phyloP scores from a whole-genome alignment of 345 rosid species.

The Pistacia integerrima region DNA sequence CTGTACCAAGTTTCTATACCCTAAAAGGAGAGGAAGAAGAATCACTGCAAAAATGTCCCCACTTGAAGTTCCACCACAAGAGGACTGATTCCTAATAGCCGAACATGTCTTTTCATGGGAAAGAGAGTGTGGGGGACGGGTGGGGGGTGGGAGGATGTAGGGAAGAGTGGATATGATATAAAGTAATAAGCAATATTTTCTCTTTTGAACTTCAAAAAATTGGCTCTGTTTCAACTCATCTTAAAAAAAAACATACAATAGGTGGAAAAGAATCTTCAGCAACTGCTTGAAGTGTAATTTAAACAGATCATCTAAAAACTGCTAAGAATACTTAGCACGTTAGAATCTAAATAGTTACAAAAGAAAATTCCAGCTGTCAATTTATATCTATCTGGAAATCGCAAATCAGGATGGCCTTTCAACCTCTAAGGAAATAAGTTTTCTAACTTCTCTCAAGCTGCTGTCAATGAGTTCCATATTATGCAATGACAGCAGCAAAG shows the following conservation, averaged over 20 bases:
- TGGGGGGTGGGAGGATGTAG: neutral
- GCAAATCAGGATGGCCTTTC: neutral
- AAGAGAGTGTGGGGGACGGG: neutral
- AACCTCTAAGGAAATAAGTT: neutral
- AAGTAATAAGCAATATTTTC: constrained; percentile 4
- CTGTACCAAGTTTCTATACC: neutral
- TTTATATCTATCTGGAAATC: neutral
- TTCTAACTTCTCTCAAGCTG: neutral
- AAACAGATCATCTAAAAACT: neutral
- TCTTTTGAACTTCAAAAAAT: constrained; percentile 2
- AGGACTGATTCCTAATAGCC: neutral
- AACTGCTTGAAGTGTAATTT: neutral
- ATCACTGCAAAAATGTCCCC: neutral
- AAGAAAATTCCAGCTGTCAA: neutral
- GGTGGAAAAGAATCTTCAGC: neutral
- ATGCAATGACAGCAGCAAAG: neutral
- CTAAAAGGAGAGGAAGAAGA: neutral
- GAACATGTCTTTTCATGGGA: constrained; percentile 11
- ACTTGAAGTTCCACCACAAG: neutral
- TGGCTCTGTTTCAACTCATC: neutral
- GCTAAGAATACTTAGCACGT: neutral
- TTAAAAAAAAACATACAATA: neutral
- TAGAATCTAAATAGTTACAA: neutral
- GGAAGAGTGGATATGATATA: neutral
- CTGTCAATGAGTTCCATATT: neutral